Evolutionary conservation across 495 filamentous ascomycete genomes (phyloP).

Genomic region (Penicillium steckii): DNA sequence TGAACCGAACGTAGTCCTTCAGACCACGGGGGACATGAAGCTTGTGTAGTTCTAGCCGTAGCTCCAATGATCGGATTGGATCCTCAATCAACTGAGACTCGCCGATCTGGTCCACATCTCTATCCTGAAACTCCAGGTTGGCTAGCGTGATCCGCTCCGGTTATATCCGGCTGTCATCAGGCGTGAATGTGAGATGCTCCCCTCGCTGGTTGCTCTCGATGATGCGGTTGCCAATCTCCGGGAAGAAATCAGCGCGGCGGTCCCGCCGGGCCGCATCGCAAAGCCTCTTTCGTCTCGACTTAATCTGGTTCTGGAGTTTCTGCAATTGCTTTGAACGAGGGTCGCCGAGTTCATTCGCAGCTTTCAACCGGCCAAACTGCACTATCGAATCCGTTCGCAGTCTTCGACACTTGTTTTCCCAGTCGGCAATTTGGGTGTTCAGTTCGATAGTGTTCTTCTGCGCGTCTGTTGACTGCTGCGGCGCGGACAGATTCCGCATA

Average conservation of each 20-base stretch:
- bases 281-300: constrained; percentile 12
- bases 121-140: constrained; percentile 24
- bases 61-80: constrained; percentile 20
- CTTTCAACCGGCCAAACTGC: constrained; percentile 8
- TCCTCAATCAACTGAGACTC: constrained; percentile 20
- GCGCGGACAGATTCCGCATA: constrained; percentile 18
- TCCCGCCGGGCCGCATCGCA: constrained; percentile 4
- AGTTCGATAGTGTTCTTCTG: constrained; percentile 13
- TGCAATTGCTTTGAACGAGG: constrained; percentile 6
- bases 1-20: neutral
- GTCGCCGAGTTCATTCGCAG: neutral
- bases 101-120: constrained; percentile 16
- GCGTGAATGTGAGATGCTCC: constrained; percentile 11
- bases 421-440: constrained; percentile 3
- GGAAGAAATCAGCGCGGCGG: constrained; percentile 10
- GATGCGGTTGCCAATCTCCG: constrained; percentile 19
- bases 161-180: constrained; percentile 7
- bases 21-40: constrained; percentile 6
- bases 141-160: constrained; percentile 19
- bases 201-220: constrained; percentile 18
- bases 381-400: constrained; percentile 13
- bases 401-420: constrained; percentile 3
- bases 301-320: constrained; percentile 8
- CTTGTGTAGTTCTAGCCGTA: constrained; percentile 16
- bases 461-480: constrained; percentile 4